Evolutionary conservation across 306 rosid species (phyloP).

Genomic region (Pyrus bretschneideri): DNA sequence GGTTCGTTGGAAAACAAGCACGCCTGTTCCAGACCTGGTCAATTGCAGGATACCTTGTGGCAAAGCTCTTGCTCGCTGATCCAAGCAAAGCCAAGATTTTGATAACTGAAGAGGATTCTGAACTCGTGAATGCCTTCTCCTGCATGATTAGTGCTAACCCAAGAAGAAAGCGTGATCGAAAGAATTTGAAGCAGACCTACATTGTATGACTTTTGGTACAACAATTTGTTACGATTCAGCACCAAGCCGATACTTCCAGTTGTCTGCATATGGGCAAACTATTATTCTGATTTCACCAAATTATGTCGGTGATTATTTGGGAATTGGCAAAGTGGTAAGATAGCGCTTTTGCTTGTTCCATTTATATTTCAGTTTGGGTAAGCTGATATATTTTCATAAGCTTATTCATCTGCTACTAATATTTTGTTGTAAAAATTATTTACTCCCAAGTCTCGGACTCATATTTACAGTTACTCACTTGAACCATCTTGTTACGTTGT

Average conservation of each 20-base stretch:
- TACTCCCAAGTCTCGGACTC: background rate
- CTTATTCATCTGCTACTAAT: background rate
- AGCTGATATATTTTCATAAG: background rate
- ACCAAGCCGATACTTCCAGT: background rate
- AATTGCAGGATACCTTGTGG: slow-evolving; percentile 70
- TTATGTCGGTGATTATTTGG: background rate
- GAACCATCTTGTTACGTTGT: background rate
- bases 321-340: background rate
- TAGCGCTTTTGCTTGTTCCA: background rate
- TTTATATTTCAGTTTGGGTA: background rate
- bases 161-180: slow-evolving; percentile 58
- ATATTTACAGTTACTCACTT: background rate
- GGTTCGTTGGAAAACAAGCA: slow-evolving; percentile 73
- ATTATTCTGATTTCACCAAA: background rate
- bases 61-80: slow-evolving; percentile 60
- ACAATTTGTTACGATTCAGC: background rate
- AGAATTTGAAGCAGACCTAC: slow-evolving; percentile 46
- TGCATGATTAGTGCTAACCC: slow-evolving; percentile 56
- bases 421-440: slow-evolving; percentile 3
- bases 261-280: background rate
- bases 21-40: slow-evolving; percentile 75
- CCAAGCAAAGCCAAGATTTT: slow-evolving; percentile 67
- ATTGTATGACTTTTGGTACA: slow-evolving; percentile 36
- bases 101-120: slow-evolving; percentile 72
- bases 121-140: slow-evolving; percentile 64